Evolutionary conservation across 2,329 filamentous ascomycete species (phyloP), one percentile per base, ranked within the genome.

Genomic region (Reticulascus tulasneorum): DNA sequence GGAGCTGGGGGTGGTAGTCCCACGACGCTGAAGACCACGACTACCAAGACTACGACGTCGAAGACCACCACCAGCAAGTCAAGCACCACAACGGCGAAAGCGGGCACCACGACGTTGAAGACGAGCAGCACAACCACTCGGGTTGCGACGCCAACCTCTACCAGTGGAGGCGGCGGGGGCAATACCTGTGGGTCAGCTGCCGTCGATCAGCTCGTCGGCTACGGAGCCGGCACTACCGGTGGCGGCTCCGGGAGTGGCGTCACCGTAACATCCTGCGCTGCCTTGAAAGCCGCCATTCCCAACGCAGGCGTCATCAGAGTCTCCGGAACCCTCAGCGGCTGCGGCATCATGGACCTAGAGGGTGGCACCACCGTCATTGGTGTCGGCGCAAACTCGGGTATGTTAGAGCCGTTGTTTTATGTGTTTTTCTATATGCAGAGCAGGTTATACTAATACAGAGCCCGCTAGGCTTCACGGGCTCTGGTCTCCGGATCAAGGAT

Each of bases 281-380:
- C 59, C 20, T 59, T 71, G 36, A 50, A 52, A n/a, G 45, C 54
- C 11, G 65, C 64, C 25, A 57, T 60, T 24, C 46, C 50, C 7
- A 50, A 48, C 13, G 58, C 64, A 12, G 61, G 60, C 26, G 68
- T 75, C 28, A 62, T 73, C 38, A 61, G 63, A 38, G 54, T 75
- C 45, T 63, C 60, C 12, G 69, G 70, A 17, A 59, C 59, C 23
- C 62, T 73, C 37, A 54, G 52, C 24, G 63, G 61, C 29, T 60
- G 57, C 29, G 62, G 52, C 22, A 59, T 67, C 32, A 53, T 75
- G 40, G 62, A 66, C 42, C 54, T 76, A 24, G 53, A 56, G 35
- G 64, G 64, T 38, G 67, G 71, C 58, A 77, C 71, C 39, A 68
- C 66, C 16, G 59, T 77, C 44, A 59, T 75, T 35, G 73, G 73